Conservation (phyloP, 352 stramenopile genomes). For the Pythium sukuiense region DNA sequence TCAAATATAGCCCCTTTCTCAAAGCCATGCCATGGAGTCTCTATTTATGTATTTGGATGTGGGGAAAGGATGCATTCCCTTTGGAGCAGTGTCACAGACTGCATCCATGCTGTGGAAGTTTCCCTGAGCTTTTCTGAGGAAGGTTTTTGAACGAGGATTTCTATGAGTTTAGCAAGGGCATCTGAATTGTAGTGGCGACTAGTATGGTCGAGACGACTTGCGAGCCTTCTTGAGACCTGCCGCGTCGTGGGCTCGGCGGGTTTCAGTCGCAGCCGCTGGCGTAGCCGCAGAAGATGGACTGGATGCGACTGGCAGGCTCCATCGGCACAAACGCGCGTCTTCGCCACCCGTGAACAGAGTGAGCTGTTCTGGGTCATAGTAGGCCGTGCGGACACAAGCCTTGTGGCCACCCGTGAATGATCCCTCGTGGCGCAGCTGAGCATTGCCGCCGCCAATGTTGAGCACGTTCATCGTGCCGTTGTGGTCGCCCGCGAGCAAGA, state of each 20-base stretch:
- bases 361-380: slow-evolving; percentile 54
- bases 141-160: not conserved
- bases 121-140: not conserved
- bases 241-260: slow-evolving; percentile 34
- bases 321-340: slow-evolving; percentile 84
- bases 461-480: slow-evolving; percentile 74
- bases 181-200: slow-evolving; percentile 9
- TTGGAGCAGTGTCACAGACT: not conserved
- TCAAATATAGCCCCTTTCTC: not conserved
- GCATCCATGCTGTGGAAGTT: not conserved
- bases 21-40: not conserved
- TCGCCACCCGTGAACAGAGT: slow-evolving; percentile 85
- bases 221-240: slow-evolving; percentile 68
- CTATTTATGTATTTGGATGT: not conserved
- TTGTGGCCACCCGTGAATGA: slow-evolving; percentile 74
- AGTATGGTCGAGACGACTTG: slow-evolving; percentile 76
- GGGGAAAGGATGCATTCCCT: not conserved
- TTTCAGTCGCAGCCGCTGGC: slow-evolving; percentile 18
- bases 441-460: slow-evolving; percentile 53
- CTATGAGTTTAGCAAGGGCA: not conserved
- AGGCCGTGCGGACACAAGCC: slow-evolving; percentile 75
- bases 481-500: slow-evolving; percentile 79
- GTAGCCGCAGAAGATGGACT: not conserved
- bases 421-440: slow-evolving; percentile 53
- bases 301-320: slow-evolving; percentile 35